These are phyloP conservation scores for Aspergillus sp. DNA, from an alignment of 2,329 filamentous ascomycete genomes.

Conservation along the genomic window DNA sequence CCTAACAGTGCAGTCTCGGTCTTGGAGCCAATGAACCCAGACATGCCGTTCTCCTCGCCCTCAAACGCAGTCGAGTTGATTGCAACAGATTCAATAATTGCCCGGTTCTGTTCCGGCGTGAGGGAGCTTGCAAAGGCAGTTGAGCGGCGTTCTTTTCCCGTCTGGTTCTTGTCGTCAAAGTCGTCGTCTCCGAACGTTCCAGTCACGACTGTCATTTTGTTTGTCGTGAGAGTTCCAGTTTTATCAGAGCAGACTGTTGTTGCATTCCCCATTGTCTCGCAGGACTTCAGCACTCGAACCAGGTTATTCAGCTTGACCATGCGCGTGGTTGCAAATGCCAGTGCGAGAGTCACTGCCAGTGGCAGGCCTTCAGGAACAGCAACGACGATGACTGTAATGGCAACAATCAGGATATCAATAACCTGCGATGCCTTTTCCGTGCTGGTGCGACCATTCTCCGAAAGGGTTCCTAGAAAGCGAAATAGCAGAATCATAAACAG, in stretches of 20 bases:
- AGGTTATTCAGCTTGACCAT: slow-evolving; percentile 76
- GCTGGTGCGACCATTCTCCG: slow-evolving; percentile 55
- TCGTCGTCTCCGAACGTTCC: slow-evolving; percentile 56
- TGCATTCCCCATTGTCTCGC: slow-evolving; percentile 76
- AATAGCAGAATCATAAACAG: slow-evolving; percentile 84
- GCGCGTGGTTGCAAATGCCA: slow-evolving; percentile 71
- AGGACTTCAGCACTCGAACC: slow-evolving; percentile 70
- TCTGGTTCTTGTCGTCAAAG: slow-evolving; percentile 20
- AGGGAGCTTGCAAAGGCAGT: slow-evolving; percentile 1
- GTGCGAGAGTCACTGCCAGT: slow-evolving; percentile 69
- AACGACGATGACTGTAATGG: slow-evolving; percentile 74
- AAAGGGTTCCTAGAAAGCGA: slow-evolving; percentile 71
- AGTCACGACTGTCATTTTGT: slow-evolving; percentile 73
- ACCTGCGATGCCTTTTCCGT: slow-evolving; percentile 68
- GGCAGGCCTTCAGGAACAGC: slow-evolving; percentile 65
- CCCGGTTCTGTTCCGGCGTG: slow-evolving; percentile 49
- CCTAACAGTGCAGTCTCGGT: slow-evolving; percentile 68
- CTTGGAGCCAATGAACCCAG: slow-evolving; percentile 65
- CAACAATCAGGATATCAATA: slow-evolving; percentile 70
- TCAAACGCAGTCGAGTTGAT: slow-evolving; percentile 66
- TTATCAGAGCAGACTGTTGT: slow-evolving; percentile 78
- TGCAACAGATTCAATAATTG: slow-evolving; percentile 36
- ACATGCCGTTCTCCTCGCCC: slow-evolving; percentile 47
- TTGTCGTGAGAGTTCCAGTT: slow-evolving; percentile 70
- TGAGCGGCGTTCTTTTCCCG: slow-evolving; percentile 6